Evolutionary conservation across 2,329 filamentous ascomycete genomes (phyloP), one percentile per base, ranked within the genome.

Genomic region (Bipolaris victoriae): DNA sequence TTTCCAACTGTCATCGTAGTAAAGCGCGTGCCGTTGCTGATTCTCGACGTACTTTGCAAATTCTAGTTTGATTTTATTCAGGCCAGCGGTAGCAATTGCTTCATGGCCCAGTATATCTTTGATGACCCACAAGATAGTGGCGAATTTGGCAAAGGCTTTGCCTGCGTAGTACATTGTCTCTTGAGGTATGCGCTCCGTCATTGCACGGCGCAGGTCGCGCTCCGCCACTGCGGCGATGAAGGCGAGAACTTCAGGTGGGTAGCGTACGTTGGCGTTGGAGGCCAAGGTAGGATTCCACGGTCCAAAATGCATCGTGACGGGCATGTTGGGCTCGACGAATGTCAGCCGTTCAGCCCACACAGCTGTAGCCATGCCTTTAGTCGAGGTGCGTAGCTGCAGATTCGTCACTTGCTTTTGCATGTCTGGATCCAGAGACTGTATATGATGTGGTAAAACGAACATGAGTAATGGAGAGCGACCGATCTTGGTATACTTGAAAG

Each of bases 81-180:
- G 62, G 1, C 83, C 82, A n/a, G 77, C 78, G 11, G 79, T 77
- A 1, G 84, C 73, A 5, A 80, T 65, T 3, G 55, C 76, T 35
- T 82, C 82, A 35, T 84, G 87, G 78, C 84, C 35, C 80, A 90
- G 70, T 81, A 88, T 50, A 81, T 85, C 55, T 80, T 88, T 63
- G 33, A 77, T 66, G 1, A 78, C 70, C 69, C 78, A 81, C n/a
- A 77, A 50, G 6, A 82, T 76, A 2, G 76, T 75, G 0, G 81
- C 80, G 49, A 81, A 80, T 49, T 69, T 75, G 1, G 71, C 66
- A 2, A 78, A 63, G 0, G 73, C 71, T 62, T 82, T 98, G 66
- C 95, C 95, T 65, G 90, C 90, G 76, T 89, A 97, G 77, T 98
- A 98, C 87, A 97, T 93, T 36, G 92, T 96, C 72, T 94, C 85